Conservation (phyloP, 768 basidiomycete genomes). For the Roridomyces roridus region DNA sequence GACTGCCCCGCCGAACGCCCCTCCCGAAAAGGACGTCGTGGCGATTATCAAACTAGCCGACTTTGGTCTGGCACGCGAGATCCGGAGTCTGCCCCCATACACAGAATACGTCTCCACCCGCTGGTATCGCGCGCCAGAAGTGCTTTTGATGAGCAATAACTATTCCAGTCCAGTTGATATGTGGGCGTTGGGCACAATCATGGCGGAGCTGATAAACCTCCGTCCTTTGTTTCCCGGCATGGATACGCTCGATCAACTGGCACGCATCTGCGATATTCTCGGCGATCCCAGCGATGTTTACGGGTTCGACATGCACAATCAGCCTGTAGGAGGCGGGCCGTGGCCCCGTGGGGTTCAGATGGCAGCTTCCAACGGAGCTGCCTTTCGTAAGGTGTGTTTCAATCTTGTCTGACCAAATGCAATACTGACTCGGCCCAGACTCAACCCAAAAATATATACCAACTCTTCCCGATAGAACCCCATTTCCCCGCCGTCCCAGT, state of each 20-base stretch:
- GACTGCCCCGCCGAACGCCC: constrained; percentile 61
- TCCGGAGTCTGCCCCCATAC: constrained; percentile 86
- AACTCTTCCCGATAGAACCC: constrained; percentile 67
- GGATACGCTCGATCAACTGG: constrained; percentile 92
- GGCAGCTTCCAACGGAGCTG: constrained; percentile 85
- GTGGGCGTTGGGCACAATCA: constrained; percentile 99
- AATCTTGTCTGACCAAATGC: constrained; percentile 1
- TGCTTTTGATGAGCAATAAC: constrained; percentile 87
- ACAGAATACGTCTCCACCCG: constrained; percentile 99
- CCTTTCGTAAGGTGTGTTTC: constrained; percentile 82
- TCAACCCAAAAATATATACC: constrained; percentile 67
- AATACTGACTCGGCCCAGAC: constrained; percentile 45
- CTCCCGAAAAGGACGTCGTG: constrained; percentile 91
- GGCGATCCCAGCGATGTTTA: constrained; percentile 91
- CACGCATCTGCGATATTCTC: constrained; percentile 87
- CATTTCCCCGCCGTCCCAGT: constrained; percentile 65
- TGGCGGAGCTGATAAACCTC: constrained; percentile 95
- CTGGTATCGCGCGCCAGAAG: constrained; percentile 99
- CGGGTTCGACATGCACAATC: constrained; percentile 73
- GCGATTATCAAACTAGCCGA: constrained; percentile 98
- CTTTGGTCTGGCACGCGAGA: constrained; percentile 95
- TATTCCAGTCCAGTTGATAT: constrained; percentile 98
- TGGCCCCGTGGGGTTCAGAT: constrained; percentile 89
- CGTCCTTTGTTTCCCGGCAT: constrained; percentile 95
- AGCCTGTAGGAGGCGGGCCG: constrained; percentile 81